phyloP scores from a whole-genome alignment of 164 flowering plant genomes.

The Stephania yunnanensis region DNA sequence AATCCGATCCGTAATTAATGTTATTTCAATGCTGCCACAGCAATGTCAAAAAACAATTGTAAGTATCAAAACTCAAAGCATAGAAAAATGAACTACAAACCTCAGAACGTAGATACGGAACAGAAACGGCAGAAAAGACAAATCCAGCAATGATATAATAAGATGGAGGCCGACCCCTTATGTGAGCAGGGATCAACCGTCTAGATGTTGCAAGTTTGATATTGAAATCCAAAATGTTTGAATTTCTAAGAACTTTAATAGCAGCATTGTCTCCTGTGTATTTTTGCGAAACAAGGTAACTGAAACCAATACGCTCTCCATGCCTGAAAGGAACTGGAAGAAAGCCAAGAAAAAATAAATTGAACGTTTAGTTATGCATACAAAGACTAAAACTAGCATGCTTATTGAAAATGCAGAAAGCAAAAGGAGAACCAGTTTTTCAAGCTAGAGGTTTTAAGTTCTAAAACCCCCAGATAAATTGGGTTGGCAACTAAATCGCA shows the following conservation, averaged over 20 bases:
- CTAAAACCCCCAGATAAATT: not conserved
- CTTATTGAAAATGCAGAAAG: not conserved
- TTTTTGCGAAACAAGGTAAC: constrained; percentile 92
- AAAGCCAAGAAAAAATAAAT: constrained; percentile 9
- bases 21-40: no score
- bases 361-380: no score
- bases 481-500: not conserved
- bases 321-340: constrained; percentile 89
- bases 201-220: constrained; percentile 54
- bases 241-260: constrained; percentile 67
- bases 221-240: constrained; percentile 43
- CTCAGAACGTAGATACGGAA: constrained; percentile 91
- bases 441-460: not conserved
- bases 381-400: not conserved
- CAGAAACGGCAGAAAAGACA: constrained; percentile 72
- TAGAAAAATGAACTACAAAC: constrained; percentile 26
- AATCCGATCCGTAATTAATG: no score
- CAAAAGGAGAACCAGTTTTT: not conserved
- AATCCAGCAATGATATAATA: constrained; percentile 87
- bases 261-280: constrained; percentile 75
- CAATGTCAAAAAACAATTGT: no score
- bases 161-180: constrained; percentile 75
- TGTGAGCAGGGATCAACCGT: constrained; percentile 72
- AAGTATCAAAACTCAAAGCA: no score
- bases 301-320: constrained; percentile 96